Base-by-base conservation (phyloP, 2,329 filamentous ascomycete genomes). In the Fusarium chlamydosporum region DNA sequence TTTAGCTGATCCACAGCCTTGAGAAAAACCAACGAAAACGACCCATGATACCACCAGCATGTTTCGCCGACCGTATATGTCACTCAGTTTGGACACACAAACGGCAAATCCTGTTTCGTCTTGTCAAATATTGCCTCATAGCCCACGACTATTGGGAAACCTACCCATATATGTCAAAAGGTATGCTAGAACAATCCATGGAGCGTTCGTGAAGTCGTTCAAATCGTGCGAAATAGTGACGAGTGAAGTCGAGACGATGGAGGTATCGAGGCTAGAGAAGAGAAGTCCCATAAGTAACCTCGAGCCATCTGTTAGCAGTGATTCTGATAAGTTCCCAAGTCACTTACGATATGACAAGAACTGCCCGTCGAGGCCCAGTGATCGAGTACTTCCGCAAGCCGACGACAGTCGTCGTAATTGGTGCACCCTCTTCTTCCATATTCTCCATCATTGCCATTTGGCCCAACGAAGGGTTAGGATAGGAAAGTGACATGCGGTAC, bases 221-320 rank as follows among this genome's bases (percentile, higher is more conserved):
- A 87, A 77, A 48, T 87, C 83, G 38, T 82, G 77, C 5, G 85
- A 86, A 56, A 88, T 86, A 20, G 83, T 84, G n/a, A 87, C 80
- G 1, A 88, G 79, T 4, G 86, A 86, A 1, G 86, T 88, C 15
- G 85, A 86, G 16, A 88, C 83, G 56, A 88, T 88, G 0, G 85
- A 87, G 2, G 85, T 85, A 62, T 88, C 86, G 38, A 88, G 79
- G 27, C 83, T 86, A 6, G 86, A 86, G 68, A 88, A 86, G 16
- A 88, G 79, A 4, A 88, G 79, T 4, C 86, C 85, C 4, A 83
- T 67, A 11, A 87, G 80, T 50, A 86, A 79, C 42, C 84, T 86
- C 41, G 12, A 27, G 29, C 4, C 5, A 11, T 26, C n/a, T 18
- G 34, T 78, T 51, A 78, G 69, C 9, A 50, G 46, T 29, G 48